Evolutionary conservation across 129 eudicot species (phyloP).

Genomic region (Apium graveolens): DNA sequence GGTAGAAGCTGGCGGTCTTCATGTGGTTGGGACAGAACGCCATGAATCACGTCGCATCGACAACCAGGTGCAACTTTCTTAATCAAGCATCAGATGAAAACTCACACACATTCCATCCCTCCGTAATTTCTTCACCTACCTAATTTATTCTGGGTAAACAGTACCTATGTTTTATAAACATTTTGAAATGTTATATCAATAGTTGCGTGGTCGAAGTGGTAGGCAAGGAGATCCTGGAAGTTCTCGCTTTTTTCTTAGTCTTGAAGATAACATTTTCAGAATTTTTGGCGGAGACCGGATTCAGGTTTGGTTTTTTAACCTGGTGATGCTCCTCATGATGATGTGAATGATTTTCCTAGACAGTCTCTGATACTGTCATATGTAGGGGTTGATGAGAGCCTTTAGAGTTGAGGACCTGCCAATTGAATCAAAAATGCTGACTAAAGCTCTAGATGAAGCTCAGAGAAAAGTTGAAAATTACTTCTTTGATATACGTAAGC

Average conservation of each 20-base stretch:
- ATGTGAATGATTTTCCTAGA: background rate
- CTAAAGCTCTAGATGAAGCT: conserved; percentile 97
- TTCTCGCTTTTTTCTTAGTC: conserved; percentile 98
- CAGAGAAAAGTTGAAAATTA: conserved; percentile 98
- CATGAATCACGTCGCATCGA: conserved; percentile 99
- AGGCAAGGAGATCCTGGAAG: conserved; percentile 99
- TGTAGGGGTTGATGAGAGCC: conserved; percentile 98
- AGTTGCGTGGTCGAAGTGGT: conserved; percentile 99
- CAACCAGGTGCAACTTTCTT: conserved; percentile 63
- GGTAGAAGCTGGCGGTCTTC: conserved; percentile 97
- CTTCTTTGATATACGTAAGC: conserved; percentile 95
- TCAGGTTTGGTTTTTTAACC: conserved; percentile 45
- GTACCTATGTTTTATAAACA: background rate
- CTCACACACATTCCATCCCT: background rate
- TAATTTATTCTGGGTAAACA: background rate
- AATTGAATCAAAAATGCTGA: conserved; percentile 93
- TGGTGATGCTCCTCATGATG: background rate
- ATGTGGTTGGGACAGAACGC: conserved; percentile 99
- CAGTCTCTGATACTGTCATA: conserved; percentile 15
- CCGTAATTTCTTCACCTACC: background rate
- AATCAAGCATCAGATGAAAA: background rate
- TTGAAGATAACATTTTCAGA: conserved; percentile 95
- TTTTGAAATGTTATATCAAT: conserved; percentile 10
- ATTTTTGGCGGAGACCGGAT: conserved; percentile 98
- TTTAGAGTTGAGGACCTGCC: conserved; percentile 99